These are phyloP conservation scores for Boeremia lycopersici DNA, from an alignment of 2,329 filamentous ascomycete species.

Conservation along the genomic window DNA sequence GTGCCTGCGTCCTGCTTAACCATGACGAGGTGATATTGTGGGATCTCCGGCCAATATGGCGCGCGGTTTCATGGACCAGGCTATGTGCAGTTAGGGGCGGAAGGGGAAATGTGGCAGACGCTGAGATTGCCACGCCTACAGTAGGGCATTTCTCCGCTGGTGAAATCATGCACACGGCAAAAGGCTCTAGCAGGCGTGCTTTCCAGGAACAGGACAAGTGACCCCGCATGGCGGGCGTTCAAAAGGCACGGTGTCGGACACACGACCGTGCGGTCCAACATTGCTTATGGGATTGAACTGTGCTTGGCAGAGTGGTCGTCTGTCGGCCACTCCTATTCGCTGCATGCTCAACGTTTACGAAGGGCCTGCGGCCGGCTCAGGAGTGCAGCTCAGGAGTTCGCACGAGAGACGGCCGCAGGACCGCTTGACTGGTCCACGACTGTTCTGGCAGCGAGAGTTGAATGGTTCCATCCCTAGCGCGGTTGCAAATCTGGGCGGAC, in stretches of 20 bases:
- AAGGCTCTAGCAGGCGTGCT: constrained; percentile 3
- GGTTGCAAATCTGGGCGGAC: constrained; percentile 20
- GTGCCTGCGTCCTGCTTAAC: neutral
- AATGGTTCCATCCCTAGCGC: constrained; percentile 25
- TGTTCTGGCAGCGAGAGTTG: constrained; percentile 10
- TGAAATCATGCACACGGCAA: constrained; percentile 11
- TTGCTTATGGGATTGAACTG: constrained; percentile 9
- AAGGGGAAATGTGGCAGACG: constrained; percentile 18
- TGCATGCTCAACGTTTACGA: constrained; percentile 10
- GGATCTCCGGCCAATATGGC: constrained; percentile 5
- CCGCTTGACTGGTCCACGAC: constrained; percentile 20
- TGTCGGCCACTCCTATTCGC: constrained; percentile 12
- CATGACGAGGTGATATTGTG: constrained; percentile 14
- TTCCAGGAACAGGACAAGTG: constrained; percentile 16
- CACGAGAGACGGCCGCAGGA: constrained; percentile 9
- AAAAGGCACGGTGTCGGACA: constrained; percentile 7
- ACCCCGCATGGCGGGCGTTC: constrained; percentile 12
- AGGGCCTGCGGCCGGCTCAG: constrained; percentile 13
- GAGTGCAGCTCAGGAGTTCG: constrained; percentile 25
- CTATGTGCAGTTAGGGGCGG: constrained; percentile 20
- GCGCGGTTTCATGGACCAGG: constrained; percentile 3
- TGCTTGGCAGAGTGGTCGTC: constrained; percentile 19
- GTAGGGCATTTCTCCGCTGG: constrained; percentile 17
- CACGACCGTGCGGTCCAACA: constrained; percentile 4
- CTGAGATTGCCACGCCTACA: constrained; percentile 14